Conservation (phyloP, 768 basidiomycete species). For the Tricholoma furcatifolium region DNA sequence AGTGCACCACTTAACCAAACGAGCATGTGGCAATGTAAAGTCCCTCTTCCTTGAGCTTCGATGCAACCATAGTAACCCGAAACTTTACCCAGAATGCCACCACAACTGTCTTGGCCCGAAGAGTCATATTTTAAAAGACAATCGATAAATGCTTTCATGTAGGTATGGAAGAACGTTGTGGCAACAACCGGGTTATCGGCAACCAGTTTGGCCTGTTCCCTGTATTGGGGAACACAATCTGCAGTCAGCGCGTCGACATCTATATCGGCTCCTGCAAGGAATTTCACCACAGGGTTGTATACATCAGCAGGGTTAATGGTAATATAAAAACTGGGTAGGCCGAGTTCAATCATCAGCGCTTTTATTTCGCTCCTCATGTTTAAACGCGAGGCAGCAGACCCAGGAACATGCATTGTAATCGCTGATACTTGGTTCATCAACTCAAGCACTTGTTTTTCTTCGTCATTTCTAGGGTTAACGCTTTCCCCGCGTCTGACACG, state of each 20-base stretch:
- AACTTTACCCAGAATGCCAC: constrained; percentile 31
- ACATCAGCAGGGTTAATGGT: constrained; percentile 49
- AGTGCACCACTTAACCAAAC: constrained; percentile 34
- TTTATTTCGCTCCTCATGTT: constrained; percentile 42
- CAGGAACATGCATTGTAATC: constrained; percentile 11
- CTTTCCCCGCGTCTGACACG: constrained; percentile 1
- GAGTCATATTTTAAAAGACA: constrained; percentile 24
- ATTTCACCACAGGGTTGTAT: constrained; percentile 39
- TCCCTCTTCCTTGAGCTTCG: background rate
- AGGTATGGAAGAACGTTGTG: constrained; percentile 41
- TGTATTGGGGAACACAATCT: constrained; percentile 25
- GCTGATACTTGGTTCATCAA: constrained; percentile 15
- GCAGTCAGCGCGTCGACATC: constrained; percentile 30
- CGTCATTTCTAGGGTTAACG: background rate
- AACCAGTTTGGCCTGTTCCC: constrained; percentile 31
- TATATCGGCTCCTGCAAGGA: constrained; percentile 34
- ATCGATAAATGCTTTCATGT: constrained; percentile 33
- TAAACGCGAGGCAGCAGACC: constrained; percentile 20
- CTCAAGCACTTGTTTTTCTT: constrained; percentile 3
- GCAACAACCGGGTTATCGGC: constrained; percentile 39
- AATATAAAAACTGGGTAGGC: constrained; percentile 40
- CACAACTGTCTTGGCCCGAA: constrained; percentile 6
- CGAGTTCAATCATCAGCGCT: constrained; percentile 29
- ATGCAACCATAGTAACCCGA: constrained; percentile 31
- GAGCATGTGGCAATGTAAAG: constrained; percentile 37